Conservation (phyloP, 345 rosid species). For the Eucalyptus curtisii region DNA sequence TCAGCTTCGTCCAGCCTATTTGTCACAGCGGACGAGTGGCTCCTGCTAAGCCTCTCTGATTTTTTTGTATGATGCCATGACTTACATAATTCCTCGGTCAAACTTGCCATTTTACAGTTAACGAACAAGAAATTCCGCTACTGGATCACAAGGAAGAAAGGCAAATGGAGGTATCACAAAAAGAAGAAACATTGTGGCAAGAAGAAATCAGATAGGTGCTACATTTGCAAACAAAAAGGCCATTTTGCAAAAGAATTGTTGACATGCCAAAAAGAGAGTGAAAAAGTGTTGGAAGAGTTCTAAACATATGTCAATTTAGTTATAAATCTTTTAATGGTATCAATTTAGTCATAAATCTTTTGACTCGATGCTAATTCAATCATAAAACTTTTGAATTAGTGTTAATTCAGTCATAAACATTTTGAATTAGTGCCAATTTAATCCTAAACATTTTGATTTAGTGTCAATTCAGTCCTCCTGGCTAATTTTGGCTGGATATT, state of each 20-base stretch:
- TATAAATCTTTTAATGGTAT: accelerated
- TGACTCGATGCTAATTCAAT: accelerated
- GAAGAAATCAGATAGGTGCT: background rate
- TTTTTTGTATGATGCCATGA: background rate
- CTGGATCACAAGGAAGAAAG: background rate
- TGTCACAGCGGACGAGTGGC: background rate
- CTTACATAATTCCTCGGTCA: background rate
- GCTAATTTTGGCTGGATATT: background rate
- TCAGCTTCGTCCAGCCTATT: background rate
- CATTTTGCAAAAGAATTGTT: background rate
- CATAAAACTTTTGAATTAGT: no score
- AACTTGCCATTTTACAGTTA: background rate
- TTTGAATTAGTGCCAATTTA: no score
- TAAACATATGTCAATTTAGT: no score
- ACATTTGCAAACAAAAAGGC: background rate
- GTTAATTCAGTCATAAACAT: no score
- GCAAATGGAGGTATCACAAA: background rate
- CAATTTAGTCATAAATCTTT: no score
- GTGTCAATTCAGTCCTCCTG: accelerated
- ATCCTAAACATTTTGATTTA: no score
- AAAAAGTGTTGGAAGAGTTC: no score
- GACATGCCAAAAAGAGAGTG: background rate
- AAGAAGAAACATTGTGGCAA: background rate
- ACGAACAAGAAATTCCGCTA: background rate
- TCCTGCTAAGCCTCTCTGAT: background rate